Conservation (phyloP, 2,329 filamentous ascomycete genomes). For the Cadophora luteo-olivacea region DNA sequence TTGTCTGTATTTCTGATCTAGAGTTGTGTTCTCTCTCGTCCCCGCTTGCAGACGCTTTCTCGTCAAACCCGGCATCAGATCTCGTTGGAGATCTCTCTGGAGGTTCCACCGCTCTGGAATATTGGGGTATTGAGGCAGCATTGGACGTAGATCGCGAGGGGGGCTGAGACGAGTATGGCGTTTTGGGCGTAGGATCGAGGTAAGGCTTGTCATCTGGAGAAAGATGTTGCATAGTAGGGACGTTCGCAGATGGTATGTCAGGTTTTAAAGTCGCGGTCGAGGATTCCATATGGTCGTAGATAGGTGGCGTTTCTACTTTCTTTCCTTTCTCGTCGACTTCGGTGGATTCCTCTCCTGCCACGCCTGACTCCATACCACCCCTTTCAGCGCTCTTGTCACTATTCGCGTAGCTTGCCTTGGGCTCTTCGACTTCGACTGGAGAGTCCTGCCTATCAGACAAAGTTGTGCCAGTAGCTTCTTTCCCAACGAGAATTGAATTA, state of each 20-base stretch:
- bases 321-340: neutral
- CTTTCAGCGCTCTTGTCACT: neutral
- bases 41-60: slow-evolving; percentile 62
- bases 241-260: slow-evolving; percentile 24
- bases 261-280: slow-evolving; percentile 46
- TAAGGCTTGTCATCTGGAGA: slow-evolving; percentile 48
- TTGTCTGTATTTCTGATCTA: slow-evolving; percentile 89
- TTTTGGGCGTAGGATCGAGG: slow-evolving; percentile 55
- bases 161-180: slow-evolving; percentile 49
- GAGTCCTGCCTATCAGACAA: neutral
- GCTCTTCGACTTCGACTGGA: slow-evolving; percentile 10
- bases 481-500: neutral
- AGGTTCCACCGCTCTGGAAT: slow-evolving; percentile 47
- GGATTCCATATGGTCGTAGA: slow-evolving; percentile 42
- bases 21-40: slow-evolving; percentile 73
- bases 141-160: slow-evolving; percentile 47
- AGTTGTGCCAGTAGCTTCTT: neutral
- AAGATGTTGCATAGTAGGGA: slow-evolving; percentile 23
- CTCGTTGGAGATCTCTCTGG: slow-evolving; percentile 57
- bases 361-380: neutral
- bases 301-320: slow-evolving; percentile 6
- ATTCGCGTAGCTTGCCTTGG: neutral
- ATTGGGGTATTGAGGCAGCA: slow-evolving; percentile 43
- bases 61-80: slow-evolving; percentile 63
- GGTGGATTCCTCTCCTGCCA: neutral